Evolutionary conservation across 192 early-diverging fungal genomes (phyloP).

Genomic region (Glomus cerebriforme): DNA sequence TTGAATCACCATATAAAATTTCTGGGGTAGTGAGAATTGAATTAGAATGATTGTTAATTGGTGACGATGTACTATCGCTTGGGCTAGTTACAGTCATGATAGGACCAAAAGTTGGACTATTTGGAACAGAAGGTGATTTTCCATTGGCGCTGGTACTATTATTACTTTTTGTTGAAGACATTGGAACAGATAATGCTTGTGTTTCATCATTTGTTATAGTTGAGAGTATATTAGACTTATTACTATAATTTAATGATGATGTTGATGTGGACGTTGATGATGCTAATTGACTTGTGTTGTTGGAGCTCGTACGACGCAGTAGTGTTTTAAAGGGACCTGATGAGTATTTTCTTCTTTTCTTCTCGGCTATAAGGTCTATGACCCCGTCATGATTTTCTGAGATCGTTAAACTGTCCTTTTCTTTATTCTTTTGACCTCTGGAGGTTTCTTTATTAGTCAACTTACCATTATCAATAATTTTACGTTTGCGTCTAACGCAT

Average conservation of each 20-base stretch:
- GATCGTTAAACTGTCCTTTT: not conserved
- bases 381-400: not conserved
- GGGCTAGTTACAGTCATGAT: conserved; percentile 23
- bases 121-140: not conserved
- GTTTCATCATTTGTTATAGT: not conserved
- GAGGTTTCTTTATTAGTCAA: not conserved
- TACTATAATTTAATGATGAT: not conserved
- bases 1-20: conserved; percentile 56
- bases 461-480: conserved; percentile 17
- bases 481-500: conserved; percentile 53
- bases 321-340: conserved; percentile 27
- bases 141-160: not conserved
- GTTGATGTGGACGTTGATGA: not conserved
- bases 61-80: conserved; percentile 34
- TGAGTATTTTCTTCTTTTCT: conserved; percentile 31
- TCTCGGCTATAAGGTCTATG: not conserved
- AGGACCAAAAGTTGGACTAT: conserved; percentile 17
- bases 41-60: conserved; percentile 29
- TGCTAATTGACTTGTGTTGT: not conserved
- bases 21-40: conserved; percentile 30
- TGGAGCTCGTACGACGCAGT: conserved; percentile 33
- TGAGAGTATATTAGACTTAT: not conserved
- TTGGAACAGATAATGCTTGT: not conserved
- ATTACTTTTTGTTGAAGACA: not conserved
- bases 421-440: not conserved